Evolutionary conservation across 2,329 filamentous ascomycete genomes (phyloP).

Genomic region (Colletotrichum lentis): DNA sequence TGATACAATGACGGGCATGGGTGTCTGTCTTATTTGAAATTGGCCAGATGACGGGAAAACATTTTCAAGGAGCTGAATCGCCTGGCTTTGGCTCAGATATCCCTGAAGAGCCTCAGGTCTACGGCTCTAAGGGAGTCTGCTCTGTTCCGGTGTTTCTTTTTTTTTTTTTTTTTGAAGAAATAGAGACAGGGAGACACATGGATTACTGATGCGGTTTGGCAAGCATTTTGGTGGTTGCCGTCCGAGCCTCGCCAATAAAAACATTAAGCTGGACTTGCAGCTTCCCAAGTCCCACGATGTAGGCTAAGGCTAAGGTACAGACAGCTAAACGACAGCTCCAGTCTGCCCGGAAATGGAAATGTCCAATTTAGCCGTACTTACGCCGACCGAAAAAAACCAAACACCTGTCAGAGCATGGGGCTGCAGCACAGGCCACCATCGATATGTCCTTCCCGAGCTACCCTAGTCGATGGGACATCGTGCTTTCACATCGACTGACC

Average conservation of each 20-base stretch:
- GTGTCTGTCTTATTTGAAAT: constrained; percentile 33
- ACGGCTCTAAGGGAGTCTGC: not conserved
- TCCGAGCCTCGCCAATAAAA: not conserved
- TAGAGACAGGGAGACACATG: not conserved
- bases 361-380: constrained; percentile 5
- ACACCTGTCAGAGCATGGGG: constrained; percentile 5
- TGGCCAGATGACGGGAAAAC: constrained; percentile 25
- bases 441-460: not conserved
- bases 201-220: not conserved
- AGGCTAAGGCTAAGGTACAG: not conserved
- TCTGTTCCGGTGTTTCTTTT: not conserved
- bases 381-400: constrained; percentile 19
- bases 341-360: constrained; percentile 6
- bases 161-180: too few species aligned
- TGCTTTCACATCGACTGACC: not conserved
- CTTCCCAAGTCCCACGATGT: constrained; percentile 5
- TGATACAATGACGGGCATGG: constrained; percentile 2
- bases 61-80: constrained; percentile 9
- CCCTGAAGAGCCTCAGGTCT: constrained; percentile 12
- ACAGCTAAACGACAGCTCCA: not conserved
- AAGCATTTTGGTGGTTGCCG: not conserved
- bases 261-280: not conserved
- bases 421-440: constrained; percentile 15
- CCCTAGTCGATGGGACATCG: too few species aligned
- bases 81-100: constrained; percentile 22